These are phyloP conservation scores for Globisporangium alternatum DNA, from an alignment of 352 stramenopile genomes.

Conservation along the genomic window DNA sequence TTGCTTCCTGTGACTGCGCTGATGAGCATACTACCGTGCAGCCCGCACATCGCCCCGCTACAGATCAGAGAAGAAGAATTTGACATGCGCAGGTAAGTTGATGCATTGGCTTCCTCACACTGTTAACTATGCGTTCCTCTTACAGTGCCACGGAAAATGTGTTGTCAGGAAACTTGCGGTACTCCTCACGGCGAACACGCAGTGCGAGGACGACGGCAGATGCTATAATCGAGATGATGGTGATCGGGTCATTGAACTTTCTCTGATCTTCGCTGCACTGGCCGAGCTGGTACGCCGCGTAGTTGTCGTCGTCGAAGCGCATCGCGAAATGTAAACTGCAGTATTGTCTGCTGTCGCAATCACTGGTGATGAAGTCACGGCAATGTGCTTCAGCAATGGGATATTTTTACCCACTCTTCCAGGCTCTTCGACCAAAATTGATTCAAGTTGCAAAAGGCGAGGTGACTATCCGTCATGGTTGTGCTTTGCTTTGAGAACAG, in stretches of 20 bases:
- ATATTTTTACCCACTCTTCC: constrained; percentile 6
- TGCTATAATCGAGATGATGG: constrained; percentile 25
- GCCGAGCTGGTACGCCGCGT: constrained; percentile 26
- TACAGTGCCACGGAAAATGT: constrained; percentile 32
- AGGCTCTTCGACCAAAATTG: background rate
- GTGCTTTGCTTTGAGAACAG: background rate
- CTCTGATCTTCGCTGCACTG: constrained; percentile 26
- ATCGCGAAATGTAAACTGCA: background rate
- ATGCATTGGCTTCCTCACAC: background rate
- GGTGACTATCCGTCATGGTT: background rate
- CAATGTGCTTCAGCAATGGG: background rate
- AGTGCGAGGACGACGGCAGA: constrained; percentile 22
- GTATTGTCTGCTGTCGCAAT: background rate
- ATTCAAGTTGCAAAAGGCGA: background rate
- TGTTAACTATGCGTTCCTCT: background rate
- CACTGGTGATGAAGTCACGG: background rate
- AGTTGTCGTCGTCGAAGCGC: constrained; percentile 20
- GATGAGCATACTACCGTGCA: constrained; percentile 30
- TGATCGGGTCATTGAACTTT: constrained; percentile 28
- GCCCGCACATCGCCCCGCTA: constrained; percentile 24
- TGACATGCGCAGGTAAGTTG: background rate
- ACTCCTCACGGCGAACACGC: constrained; percentile 26
- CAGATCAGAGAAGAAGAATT: background rate
- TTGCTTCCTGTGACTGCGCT: constrained; percentile 26
- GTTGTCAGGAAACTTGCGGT: constrained; percentile 34